Conservation (phyloP, 2,329 filamentous ascomycete genomes). For the Cladosporium sp. region DNA sequence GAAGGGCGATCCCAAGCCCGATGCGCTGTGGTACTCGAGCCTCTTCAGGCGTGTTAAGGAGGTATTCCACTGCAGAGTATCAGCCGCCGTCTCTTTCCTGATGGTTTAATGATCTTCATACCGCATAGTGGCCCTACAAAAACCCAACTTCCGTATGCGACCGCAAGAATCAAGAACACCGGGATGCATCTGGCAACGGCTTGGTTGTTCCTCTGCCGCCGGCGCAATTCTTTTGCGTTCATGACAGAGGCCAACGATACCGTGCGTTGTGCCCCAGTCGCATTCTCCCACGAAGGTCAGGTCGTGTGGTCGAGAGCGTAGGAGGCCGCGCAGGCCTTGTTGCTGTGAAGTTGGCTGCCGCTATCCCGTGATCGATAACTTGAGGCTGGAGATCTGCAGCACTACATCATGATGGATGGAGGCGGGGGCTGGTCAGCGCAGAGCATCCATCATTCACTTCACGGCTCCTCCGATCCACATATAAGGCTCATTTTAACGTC, state of each 20-base stretch:
- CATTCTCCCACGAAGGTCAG: background rate
- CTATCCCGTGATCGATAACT: no score
- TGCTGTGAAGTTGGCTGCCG: no score
- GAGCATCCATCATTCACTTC: no score
- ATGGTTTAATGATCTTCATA: background rate
- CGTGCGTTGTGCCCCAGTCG: background rate
- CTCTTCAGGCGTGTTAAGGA: conserved; percentile 49
- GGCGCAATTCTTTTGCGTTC: conserved; percentile 12
- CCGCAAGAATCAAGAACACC: conserved; percentile 24
- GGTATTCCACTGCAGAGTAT: conserved; percentile 60
- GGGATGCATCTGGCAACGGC: conserved; percentile 25
- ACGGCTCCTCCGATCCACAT: no score
- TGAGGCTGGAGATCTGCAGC: no score
- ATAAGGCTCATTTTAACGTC: no score
- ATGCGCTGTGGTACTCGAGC: conserved; percentile 36
- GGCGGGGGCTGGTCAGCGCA: no score
- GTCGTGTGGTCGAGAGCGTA: no score
- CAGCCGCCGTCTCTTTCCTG: background rate
- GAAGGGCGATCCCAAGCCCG: conserved; percentile 62
- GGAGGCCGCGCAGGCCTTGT: no score
- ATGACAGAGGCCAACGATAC: conserved; percentile 5
- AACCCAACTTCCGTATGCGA: conserved; percentile 28
- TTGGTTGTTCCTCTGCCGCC: conserved; percentile 13
- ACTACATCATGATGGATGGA: no score
- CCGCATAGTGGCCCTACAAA: conserved; percentile 26